Base-by-base conservation (phyloP, 352 stramenopile species). In the Phytophthora capsici region DNA sequence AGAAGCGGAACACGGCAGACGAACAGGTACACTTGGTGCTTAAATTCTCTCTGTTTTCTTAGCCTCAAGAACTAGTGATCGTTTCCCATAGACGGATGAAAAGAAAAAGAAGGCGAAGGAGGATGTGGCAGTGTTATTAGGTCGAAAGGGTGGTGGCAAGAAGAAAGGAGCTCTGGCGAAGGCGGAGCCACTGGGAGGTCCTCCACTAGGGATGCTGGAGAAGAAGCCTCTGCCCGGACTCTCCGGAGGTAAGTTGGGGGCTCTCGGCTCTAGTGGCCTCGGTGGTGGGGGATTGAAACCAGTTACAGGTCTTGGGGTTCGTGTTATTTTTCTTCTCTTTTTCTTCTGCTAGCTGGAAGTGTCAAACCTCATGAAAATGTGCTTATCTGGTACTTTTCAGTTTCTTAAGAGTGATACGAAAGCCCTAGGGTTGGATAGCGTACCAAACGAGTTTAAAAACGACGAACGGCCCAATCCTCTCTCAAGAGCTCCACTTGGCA, bases 91-190 rank as follows among this genome's bases (percentile, higher is more conserved):
- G 41, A 79, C 72, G 14, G 82, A 91, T 46, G 77, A 90, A 48
- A 82, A 82, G 49, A 93, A 92, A 64, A 88, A 86, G 43, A 90
- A 91, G 57, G 88, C 85, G 51, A 90, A 88, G 51, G 85, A 93
- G 20, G 88, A 96, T 41, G 83, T 94, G 2, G 82, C 82, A 4
- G 82, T 91, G 53, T 73, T 96, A n/a, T 57, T 96, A 16, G 86
- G 86, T 46, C 82, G 84, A 47, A 67, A 78, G 12, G 57, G 58
- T 43, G 50, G 66, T 43, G 58, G 64, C 7, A 89, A 86, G 70
- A 90, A 88, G 70, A 94, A 79, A 62, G 61, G 52, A 3, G 53
- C 66, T 20, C 43, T 82, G 16, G 52, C 55, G 1, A 88, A 78
- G 38, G 69, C 66, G 23, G 80, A 91, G 12, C 25, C 25, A 6